Conservation (phyloP, 257 asterid genomes). For the Coffea canephora region DNA sequence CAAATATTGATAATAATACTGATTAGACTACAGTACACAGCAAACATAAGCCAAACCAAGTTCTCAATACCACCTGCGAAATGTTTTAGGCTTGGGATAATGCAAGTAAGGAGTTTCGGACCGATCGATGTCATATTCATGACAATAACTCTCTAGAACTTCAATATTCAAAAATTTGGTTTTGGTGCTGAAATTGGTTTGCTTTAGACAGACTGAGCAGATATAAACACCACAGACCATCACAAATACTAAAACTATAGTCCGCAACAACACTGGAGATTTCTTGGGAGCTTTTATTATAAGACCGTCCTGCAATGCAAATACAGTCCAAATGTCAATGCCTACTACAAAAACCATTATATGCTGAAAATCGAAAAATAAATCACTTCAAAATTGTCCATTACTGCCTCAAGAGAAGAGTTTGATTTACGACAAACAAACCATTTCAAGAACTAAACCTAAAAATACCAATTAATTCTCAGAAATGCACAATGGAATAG, state of each 20-base stretch:
- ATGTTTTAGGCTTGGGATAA: conserved; percentile 80
- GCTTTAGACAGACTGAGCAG: conserved; percentile 70
- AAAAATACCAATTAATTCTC: not conserved
- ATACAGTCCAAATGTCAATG: conserved; percentile 19
- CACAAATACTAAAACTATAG: conserved; percentile 58
- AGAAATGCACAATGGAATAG: not conserved
- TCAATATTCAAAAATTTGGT: conserved; percentile 33
- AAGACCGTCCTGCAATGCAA: conserved; percentile 49
- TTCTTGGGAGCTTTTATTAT: conserved; percentile 73
- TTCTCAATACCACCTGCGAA: conserved; percentile 46
- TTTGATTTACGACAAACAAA: not conserved
- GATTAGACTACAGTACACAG: not conserved
- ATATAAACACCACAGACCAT: conserved; percentile 71
- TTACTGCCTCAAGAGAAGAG: not conserved
- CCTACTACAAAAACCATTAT: not conserved
- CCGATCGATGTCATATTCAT: conserved; percentile 32
- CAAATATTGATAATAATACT: not conserved
- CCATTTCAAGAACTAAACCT: not conserved
- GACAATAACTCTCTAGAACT: conserved; percentile 37
- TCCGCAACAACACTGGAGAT: conserved; percentile 62
- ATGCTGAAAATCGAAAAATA: not conserved
- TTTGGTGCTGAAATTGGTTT: conserved; percentile 36
- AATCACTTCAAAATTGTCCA: not conserved
- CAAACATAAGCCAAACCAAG: not conserved
- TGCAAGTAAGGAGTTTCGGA: conserved; percentile 60